phyloP scores from a whole-genome alignment of 805 yeast species.

The Pichia heedii region DNA sequence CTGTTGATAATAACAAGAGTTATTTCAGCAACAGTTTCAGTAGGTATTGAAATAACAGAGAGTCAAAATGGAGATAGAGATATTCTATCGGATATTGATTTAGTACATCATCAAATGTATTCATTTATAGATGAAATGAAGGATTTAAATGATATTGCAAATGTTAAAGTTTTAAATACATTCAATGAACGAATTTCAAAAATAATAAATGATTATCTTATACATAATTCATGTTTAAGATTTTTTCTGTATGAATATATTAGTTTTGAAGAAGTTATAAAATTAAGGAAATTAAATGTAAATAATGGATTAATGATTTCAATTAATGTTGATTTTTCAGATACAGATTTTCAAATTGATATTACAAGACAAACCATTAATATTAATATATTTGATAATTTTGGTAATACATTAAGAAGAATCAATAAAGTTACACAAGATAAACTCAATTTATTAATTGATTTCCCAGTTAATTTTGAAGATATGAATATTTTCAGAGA shows the following conservation, averaged over 20 bases:
- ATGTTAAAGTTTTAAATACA: not conserved
- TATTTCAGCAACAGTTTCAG: not conserved
- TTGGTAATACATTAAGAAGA: constrained; percentile 22
- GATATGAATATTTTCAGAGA: constrained; percentile 7
- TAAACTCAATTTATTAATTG: constrained; percentile 15
- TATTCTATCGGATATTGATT: constrained; percentile 2
- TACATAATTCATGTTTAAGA: constrained; percentile 12
- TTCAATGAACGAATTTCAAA: not conserved
- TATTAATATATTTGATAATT: constrained; percentile 21
- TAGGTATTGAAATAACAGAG: constrained; percentile 5
- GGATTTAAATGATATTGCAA: not conserved
- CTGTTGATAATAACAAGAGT: not conserved
- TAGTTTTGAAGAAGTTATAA: not conserved
- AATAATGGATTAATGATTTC: constrained; percentile 14
- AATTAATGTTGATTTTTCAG: constrained; percentile 14
- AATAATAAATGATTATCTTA: constrained; percentile 4
- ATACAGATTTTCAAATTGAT: constrained; percentile 10
- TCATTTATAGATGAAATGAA: no score
- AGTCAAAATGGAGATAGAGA: not conserved
- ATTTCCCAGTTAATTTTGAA: constrained; percentile 15
- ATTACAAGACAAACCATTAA: constrained; percentile 18
- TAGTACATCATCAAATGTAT: constrained; percentile 5
- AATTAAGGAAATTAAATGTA: not conserved
- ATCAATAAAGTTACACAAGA: constrained; percentile 15
- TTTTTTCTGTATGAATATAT: constrained; percentile 11